Conservation (phyloP, 163 green algal species). For the Volvox carteri region DNA sequence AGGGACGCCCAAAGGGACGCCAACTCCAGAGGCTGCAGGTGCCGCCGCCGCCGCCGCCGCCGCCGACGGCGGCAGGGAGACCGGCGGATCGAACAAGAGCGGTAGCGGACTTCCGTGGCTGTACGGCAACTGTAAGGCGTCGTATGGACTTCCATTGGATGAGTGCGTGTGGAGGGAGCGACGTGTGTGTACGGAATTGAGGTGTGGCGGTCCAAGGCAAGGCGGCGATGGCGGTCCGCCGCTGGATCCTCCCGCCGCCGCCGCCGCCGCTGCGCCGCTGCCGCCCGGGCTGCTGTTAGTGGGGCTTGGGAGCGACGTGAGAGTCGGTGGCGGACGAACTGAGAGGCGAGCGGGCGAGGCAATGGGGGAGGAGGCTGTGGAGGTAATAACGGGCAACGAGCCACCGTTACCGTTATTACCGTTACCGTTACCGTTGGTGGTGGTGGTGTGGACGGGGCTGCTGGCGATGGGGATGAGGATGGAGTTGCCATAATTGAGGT, state of each 20-base stretch:
- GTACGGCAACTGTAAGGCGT: background rate
- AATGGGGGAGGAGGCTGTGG: background rate
- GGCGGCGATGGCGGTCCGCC: conserved; percentile 1
- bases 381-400: background rate
- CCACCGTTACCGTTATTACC: background rate
- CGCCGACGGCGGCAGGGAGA: background rate
- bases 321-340: background rate
- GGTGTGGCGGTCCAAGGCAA: background rate
- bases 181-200: background rate
- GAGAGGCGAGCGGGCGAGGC: conserved; percentile 1
- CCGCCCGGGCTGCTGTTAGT: background rate
- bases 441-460: background rate
- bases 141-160: background rate
- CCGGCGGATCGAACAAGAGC: conserved; percentile 12
- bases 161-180: background rate
- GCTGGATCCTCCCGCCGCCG: background rate
- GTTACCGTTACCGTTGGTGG: background rate
- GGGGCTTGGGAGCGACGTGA: conserved; percentile 5
- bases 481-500: conserved; percentile 1
- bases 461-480: background rate
- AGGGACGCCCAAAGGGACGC: background rate
- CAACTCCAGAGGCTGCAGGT: background rate
- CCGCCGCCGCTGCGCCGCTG: background rate
- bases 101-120: conserved; percentile 27
- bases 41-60: background rate